Evolutionary conservation across 495 filamentous ascomycete species (phyloP).

Genomic region (Xylaria telfairii): DNA sequence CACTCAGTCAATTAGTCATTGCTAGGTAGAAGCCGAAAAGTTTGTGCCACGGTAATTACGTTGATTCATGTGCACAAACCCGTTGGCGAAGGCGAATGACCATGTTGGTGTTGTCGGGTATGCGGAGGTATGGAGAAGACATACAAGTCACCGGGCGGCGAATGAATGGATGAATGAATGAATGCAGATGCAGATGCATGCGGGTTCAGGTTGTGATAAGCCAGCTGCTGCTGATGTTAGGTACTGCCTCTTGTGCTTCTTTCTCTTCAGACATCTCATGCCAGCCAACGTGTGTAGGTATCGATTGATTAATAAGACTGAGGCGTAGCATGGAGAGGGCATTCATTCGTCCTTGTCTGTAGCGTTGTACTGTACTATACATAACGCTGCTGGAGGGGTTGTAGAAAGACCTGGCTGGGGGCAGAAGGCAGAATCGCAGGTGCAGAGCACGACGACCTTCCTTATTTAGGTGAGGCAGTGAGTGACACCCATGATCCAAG

Average conservation of each 20-base stretch:
- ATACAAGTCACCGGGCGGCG: neutral
- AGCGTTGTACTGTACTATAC: neutral
- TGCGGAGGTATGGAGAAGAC: neutral
- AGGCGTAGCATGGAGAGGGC: neutral
- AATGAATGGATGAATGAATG: too few species aligned
- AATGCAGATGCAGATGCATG: constrained; percentile 19
- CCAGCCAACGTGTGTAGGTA: neutral
- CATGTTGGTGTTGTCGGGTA: neutral
- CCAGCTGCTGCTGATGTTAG: neutral
- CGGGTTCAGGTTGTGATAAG: constrained; percentile 5
- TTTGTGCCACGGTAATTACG: neutral
- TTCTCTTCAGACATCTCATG: neutral
- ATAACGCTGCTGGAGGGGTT: neutral
- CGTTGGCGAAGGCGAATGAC: neutral
- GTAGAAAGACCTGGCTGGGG: neutral
- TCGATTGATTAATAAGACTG: neutral
- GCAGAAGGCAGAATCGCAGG: too few species aligned
- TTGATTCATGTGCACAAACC: neutral
- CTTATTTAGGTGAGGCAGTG: neutral
- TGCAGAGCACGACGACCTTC: constrained; percentile 1
- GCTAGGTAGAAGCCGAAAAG: neutral
- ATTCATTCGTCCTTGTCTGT: neutral
- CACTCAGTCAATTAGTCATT: neutral
- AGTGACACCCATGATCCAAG: too few species aligned
- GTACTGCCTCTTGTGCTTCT: too few species aligned